Evolutionary conservation across 2,329 filamentous ascomycete species (phyloP), one percentile per base, ranked within the genome.

Genomic region (Fusarium miscanthi): DNA sequence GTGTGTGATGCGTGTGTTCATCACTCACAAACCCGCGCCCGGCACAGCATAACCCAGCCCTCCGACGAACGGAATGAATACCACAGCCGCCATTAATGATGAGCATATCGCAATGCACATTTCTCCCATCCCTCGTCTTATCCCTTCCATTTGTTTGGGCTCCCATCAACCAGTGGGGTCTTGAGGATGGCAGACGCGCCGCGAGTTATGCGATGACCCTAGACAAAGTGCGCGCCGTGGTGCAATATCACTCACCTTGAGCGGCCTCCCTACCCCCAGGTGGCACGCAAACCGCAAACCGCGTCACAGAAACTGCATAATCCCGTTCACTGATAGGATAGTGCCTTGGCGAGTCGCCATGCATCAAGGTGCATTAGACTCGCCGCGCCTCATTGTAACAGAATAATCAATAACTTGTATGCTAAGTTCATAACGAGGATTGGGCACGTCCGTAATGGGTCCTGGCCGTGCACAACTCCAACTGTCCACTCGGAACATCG

Each of bases 241-340:
- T 66, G 70, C 59, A 66, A 63, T 77, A 63, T 66, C 69, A 77
- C 74, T 77, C 70, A 65, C 59, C 63, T 69, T 64, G 51, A 69
- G 70, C 63, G 64, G 68, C 69, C 70, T 69, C 74, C 67, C 59
- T 69, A 58, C 67, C 57, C 59, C 35, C 43, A 74, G 73, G 72
- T 78, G 78, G 77, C 78, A 79, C 78, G 76, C 76, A 78, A 76
- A 75, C 74, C 71, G 42, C 63, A 74, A 72, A 56, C 63, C 59
- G 75, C 75, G 74, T 81, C 79, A 81, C 79, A 80, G 78, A 76
- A 72, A 75, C 74, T 81, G 80, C 80, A 81, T 76, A 81, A 79
- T 76, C 68, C 72, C 76, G 78, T 70, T 41, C 70, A 73, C 67
- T 79, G 78, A 81, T 79, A 75, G 79, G 80, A 59, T 60, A 57